A percentile compares a stretch with the other conserved stretches of the same genome.
phyloP scores from a whole-genome alignment of 441 rosid genomes.

The Populus hybrid region DNA sequence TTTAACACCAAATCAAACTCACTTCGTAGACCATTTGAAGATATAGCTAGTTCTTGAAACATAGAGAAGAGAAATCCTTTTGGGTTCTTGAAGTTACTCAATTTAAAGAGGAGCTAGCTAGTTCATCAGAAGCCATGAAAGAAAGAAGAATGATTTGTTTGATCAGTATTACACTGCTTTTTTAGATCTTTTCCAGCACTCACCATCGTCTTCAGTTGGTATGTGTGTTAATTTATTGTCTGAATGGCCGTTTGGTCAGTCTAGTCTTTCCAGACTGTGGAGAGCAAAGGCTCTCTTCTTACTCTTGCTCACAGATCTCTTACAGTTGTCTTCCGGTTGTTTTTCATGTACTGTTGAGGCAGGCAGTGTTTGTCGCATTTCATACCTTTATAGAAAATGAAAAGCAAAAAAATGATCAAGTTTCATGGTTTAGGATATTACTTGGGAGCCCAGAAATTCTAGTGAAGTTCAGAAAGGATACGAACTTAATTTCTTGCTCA shows the following conservation, averaged over 20 bases:
- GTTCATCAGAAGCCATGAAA: no score
- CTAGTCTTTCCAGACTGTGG: slow-evolving; percentile 93
- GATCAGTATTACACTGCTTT: slow-evolving; percentile 39
- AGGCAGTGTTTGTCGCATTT: slow-evolving; percentile 70
- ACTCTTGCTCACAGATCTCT: slow-evolving; percentile 76
- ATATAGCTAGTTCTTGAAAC: not conserved
- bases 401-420: slow-evolving; percentile 25
- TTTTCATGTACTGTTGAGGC: slow-evolving; percentile 56
- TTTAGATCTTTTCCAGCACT: slow-evolving; percentile 69
- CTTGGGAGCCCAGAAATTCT: slow-evolving; percentile 18
- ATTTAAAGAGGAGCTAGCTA: no score
- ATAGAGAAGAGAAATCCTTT: not conserved
- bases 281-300: slow-evolving; percentile 91
- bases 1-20: no score
- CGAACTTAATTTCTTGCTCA: slow-evolving; percentile 48
- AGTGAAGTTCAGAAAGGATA: slow-evolving; percentile 37
- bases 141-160: slow-evolving; percentile 13
- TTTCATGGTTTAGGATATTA: slow-evolving; percentile 4
- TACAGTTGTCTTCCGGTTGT: slow-evolving; percentile 62
- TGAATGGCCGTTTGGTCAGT: slow-evolving; percentile 72
- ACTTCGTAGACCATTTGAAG: no score
- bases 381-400: slow-evolving; percentile 76
- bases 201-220: slow-evolving; percentile 65
- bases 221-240: slow-evolving; percentile 69
- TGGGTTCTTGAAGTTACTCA: no score